Base-by-base conservation (phyloP, 495 filamentous ascomycete genomes). In the Tirmania nivea region DNA sequence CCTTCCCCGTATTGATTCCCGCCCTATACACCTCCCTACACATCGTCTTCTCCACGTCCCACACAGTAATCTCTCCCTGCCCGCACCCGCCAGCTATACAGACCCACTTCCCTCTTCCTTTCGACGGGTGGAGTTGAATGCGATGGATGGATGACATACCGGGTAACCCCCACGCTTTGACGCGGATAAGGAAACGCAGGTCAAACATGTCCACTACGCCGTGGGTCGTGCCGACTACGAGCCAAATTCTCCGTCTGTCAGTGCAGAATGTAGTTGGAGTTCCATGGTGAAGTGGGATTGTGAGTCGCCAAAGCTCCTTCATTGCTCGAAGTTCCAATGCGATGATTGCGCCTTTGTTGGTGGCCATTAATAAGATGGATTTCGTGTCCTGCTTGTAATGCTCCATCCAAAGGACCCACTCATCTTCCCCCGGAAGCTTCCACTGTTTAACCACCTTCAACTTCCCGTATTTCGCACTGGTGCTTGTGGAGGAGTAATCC, bases 131-230 rank as follows among this genome's bases (percentile, higher is more conserved):
- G 2, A 90, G 67, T 51, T 76, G 69, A 3, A 96, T 69, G 9
- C 85, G 75, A 55, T 93, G 83, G 56, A 99, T 92, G 21, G 83
- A 72, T 8, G 80, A 76, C 59, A 80, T 82, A 34, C 84, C 84
- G 2, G 85, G 79, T 9, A 99, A 74, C 19, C 84, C 86, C 89
- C 88, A 96, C 7, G 79, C 83, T 66, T 84, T 88, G 34, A 94
- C 67, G 14, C 86, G 78, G 50, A 94, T 73, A 52, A 77, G 81
- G 69, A 96, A 99, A 14, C 92, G 82, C 14, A 99, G 75, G 64
- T 99, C 92, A 90, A 92, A 99, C 16, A 99, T 72, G 60, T 93
- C 84, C 8, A 99, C 69, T 49, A 95, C 79, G 3, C 92, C 92
- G 59, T 96, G 88, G 8, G 87, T 85, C 0, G 92, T 96, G 35